A percentile compares a stretch with the other conserved stretches of the same genome.
phyloP scores from a whole-genome alignment of 371 early-diverging fungal genomes.

The Fennellomyces sp. region DNA sequence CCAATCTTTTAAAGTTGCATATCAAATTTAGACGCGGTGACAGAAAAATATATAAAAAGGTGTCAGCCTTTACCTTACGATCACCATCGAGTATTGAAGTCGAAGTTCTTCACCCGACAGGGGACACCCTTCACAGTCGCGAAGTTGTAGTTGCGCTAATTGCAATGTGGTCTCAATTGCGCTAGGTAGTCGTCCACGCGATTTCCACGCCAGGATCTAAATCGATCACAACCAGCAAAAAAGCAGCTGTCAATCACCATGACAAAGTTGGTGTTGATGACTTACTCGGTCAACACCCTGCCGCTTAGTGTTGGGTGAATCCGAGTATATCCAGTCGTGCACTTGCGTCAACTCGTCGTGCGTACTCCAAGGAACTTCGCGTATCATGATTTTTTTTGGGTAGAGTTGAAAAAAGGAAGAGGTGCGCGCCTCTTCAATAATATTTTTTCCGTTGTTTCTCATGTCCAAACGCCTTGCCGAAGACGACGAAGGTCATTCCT shows the following conservation, averaged over 20 bases:
- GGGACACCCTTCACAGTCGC: slow-evolving; percentile 42
- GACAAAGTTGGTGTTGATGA: neutral
- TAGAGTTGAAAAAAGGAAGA: slow-evolving; percentile 11
- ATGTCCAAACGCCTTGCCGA: slow-evolving; percentile 21
- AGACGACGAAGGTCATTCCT: slow-evolving; percentile 9
- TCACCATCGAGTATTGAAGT: slow-evolving; percentile 59
- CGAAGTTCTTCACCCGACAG: slow-evolving; percentile 59
- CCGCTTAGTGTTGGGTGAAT: slow-evolving; percentile 2
- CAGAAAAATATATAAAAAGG: too few relatives aligned
- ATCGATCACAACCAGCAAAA: neutral
- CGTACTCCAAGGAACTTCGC: slow-evolving; percentile 53
- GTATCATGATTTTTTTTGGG: slow-evolving; percentile 18
- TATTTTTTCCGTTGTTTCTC: neutral
- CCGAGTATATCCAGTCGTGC: slow-evolving; percentile 43
- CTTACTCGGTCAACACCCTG: slow-evolving; percentile 40
- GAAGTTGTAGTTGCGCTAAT: slow-evolving; percentile 55
- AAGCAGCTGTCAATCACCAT: neutral
- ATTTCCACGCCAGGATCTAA: slow-evolving; percentile 68
- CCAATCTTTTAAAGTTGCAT: slow-evolving; percentile 46
- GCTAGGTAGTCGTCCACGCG: slow-evolving; percentile 61
- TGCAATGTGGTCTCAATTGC: slow-evolving; percentile 61
- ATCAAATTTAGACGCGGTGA: too few relatives aligned
- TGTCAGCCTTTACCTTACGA: slow-evolving; percentile 37
- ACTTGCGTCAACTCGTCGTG: slow-evolving; percentile 49
- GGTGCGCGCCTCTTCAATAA: neutral